Evolutionary conservation across 306 rosid genomes (phyloP).

Genomic region (Urtica urens): DNA sequence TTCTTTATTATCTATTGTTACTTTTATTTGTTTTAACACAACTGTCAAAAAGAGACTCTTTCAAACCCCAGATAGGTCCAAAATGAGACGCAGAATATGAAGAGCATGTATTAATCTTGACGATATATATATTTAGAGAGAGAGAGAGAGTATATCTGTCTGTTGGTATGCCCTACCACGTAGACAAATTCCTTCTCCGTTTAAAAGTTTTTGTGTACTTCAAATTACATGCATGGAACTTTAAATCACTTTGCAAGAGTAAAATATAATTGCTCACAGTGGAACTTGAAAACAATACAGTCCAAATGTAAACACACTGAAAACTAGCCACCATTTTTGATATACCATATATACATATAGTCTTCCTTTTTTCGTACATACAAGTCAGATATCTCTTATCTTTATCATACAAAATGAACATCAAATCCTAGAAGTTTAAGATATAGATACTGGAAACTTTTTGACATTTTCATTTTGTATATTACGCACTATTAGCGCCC

Average conservation of each 20-base stretch:
- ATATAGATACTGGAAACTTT: too few relatives aligned
- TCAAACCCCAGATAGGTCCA: conserved; percentile 30
- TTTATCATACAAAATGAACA: too few relatives aligned
- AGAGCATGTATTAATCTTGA: background rate
- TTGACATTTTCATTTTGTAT: too few relatives aligned
- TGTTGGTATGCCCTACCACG: conserved; percentile 32
- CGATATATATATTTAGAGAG: conserved; percentile 6
- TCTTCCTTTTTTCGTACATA: too few relatives aligned
- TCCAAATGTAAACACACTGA: conserved; percentile 9
- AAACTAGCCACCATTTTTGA: conserved; percentile 19
- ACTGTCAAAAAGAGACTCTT: conserved; percentile 28
- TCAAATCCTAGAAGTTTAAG: too few relatives aligned
- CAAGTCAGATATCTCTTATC: too few relatives aligned
- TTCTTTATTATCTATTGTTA: background rate
- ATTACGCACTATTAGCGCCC: too few relatives aligned
- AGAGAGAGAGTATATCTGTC: conserved; percentile 17
- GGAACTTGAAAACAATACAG: background rate
- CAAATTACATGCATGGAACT: conserved; percentile 16
- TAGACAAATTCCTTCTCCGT: conserved; percentile 23
- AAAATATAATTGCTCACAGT: background rate
- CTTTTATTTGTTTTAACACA: background rate
- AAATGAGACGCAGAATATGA: conserved; percentile 24
- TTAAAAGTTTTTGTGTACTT: conserved; percentile 28
- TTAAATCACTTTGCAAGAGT: conserved; percentile 8
- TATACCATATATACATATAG: conserved; percentile 5